Base-by-base conservation (phyloP, 345 rosid genomes). In the Eucalyptus urophylla region DNA sequence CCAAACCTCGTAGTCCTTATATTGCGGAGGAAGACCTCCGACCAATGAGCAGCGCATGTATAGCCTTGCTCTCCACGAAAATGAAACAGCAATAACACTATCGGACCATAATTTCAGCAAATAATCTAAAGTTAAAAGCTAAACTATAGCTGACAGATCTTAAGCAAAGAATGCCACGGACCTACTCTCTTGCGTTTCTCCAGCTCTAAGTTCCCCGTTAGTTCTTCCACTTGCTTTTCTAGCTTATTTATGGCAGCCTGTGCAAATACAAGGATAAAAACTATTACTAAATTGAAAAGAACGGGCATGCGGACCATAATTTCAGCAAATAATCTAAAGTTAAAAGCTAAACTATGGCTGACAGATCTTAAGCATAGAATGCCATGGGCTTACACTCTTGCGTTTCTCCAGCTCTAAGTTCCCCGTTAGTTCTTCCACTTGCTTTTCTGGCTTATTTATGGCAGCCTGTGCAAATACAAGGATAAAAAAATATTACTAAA, bases 341-440 rank as follows among this genome's bases (percentile, higher is more conserved):
- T 45, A n/a, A n/a, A 65, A 65, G 40, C 9, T n/a, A 65, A 14
- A 65, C 19, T 7, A n/a, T n/a, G 14, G 37, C 40, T 65, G 17
- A 65, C 76, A 65, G 40, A 65, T 37, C 17, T n/a, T 65, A n/a
- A 65, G 54, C 60, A 62, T 87, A 67, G 56, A 88, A 24, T 58
- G 76, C 33, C 62, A 45, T 24, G 40, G 81, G 91, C 91, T 93
- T 91, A 97, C 99, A 90, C 98, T 95, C 95, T 95, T 93, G 88
- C 99, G 97, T 91, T 96, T 98, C 96, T 98, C 99, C 88, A 97
- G 93, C 90, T 97, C 99, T 72, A 97, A 92, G 92, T 97, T 94
- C 99, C 99, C 96, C 87, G 99, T 98, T 89, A 98, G 92, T 88
- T 98, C 99, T 91, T 98, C 99, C 91, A 98, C 99, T 93, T 98